Evolutionary conservation across 306 rosid species (phyloP).

Genomic region (Mimosa bimucronata): DNA sequence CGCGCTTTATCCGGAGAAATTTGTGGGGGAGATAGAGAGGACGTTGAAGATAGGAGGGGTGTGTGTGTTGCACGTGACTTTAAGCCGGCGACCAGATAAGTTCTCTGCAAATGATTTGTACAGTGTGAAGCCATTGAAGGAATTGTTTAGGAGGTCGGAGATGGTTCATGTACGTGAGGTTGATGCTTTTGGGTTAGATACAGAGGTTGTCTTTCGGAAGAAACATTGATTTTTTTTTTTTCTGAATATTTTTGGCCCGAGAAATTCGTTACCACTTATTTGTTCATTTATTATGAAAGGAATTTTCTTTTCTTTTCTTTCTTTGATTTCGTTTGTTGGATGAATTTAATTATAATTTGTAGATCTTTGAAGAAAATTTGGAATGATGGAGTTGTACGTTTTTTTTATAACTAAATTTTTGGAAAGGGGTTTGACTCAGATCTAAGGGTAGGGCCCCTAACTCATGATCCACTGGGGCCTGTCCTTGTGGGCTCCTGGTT

Average conservation of each 20-base stretch:
- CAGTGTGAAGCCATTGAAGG: constrained; percentile 65
- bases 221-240: neutral
- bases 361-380: neutral
- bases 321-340: neutral
- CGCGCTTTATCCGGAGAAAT: constrained; percentile 78
- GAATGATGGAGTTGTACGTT: neutral
- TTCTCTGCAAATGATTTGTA: constrained; percentile 89
- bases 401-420: no score
- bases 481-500: no score
- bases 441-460: no score
- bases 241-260: neutral
- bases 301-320: neutral
- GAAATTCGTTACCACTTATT: neutral
- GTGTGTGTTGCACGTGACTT: constrained; percentile 77
- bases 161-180: constrained; percentile 59
- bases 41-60: constrained; percentile 78
- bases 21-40: constrained; percentile 85
- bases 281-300: neutral
- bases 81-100: constrained; percentile 68
- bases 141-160: constrained; percentile 54
- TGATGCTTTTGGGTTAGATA: constrained; percentile 89
- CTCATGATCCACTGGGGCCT: no score
- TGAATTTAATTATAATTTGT: neutral
- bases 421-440: no score
- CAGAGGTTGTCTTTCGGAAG: constrained; percentile 76